phyloP scores from a whole-genome alignment of 352 stramenopile species.

The Globisporangium echinulatum region DNA sequence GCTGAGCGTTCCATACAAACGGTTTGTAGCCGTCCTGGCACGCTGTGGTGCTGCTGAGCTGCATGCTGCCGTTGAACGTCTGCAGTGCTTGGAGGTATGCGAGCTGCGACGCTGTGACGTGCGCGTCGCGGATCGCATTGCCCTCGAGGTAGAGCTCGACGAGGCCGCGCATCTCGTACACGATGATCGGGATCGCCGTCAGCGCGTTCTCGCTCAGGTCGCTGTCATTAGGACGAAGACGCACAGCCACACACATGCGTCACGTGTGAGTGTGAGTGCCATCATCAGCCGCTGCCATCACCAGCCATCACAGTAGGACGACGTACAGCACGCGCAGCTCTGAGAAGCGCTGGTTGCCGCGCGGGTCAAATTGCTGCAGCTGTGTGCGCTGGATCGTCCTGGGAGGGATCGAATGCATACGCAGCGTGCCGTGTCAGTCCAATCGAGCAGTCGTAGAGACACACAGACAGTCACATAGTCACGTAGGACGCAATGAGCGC shows the following conservation, averaged over 20 bases:
- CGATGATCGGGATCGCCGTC: slow-evolving; percentile 52
- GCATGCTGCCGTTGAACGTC: slow-evolving; percentile 40
- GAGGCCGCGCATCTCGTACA: slow-evolving; percentile 61
- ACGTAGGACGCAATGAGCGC: neutral
- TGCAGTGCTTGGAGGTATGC: slow-evolving; percentile 44
- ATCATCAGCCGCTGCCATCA: too few species aligned
- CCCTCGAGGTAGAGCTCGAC: slow-evolving; percentile 39
- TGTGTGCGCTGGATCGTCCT: slow-evolving; percentile 60
- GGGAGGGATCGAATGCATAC: neutral
- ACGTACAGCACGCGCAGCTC: slow-evolving; percentile 54
- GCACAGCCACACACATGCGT: slow-evolving; percentile 1
- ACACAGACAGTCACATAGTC: neutral
- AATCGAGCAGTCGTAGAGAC: neutral
- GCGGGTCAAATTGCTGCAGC: slow-evolving; percentile 56
- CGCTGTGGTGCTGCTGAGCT: slow-evolving; percentile 19
- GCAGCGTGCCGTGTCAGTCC: too few species aligned
- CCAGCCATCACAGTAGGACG: neutral
- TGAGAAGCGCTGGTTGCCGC: slow-evolving; percentile 31
- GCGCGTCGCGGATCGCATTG: slow-evolving; percentile 46
- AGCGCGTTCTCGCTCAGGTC: slow-evolving; percentile 62
- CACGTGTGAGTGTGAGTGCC: neutral
- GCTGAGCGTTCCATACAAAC: slow-evolving; percentile 40
- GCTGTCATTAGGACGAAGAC: slow-evolving; percentile 15
- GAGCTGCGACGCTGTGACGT: slow-evolving; percentile 47
- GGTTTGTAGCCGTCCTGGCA: slow-evolving; percentile 42